Base-by-base conservation (phyloP, 768 basidiomycete genomes). In the Calocybe indica region DNA sequence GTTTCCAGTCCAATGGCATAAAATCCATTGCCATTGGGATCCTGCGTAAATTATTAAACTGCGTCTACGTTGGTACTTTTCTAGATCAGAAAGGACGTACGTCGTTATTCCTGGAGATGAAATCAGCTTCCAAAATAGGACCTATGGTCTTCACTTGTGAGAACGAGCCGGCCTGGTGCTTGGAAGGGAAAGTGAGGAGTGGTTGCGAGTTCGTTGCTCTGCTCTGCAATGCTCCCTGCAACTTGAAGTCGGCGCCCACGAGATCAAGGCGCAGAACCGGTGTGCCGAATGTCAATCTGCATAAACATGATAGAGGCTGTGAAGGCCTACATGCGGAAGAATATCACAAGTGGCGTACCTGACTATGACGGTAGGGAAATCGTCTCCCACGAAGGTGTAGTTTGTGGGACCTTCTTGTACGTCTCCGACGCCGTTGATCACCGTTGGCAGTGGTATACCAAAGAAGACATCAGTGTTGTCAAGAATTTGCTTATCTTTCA, bases 401-500 rank as follows among this genome's bases (percentile, higher is more conserved):
- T 75, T 76, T 10, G 61, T 59, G 9, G 75, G 61, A 6, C 45
- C 62, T 1, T 47, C 53, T 53, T 78, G 70, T 38, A 72, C 54
- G 49, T 73, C 58, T 7, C 73, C 75, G 15, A 47, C 40, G n/a
- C 67, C 50, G 53, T 75, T 68, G 14, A 75, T 54, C 39, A 79
- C 40, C 3, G 65, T 62, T 2, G 79, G 78, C 1, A 76, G 54
- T 14, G 59, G 49, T 4, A 70, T 55, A n/a, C 75, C 74, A 50
- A 79, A 74, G 63, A 71, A 70, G 8, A 50, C 49, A 41, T 73
- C 66, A 1, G 75, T 77, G 59, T 72, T 68, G 55, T 82, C 80
- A 37, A 83, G 55, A 35, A 80, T 70, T 31, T 71, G 70, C 51
- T 72, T 71, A 49, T 78, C 63, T 54, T 69, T 72, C 50, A 80